phyloP scores from a whole-genome alignment of 192 early-diverging fungal species.

The Glomus cerebriforme region DNA sequence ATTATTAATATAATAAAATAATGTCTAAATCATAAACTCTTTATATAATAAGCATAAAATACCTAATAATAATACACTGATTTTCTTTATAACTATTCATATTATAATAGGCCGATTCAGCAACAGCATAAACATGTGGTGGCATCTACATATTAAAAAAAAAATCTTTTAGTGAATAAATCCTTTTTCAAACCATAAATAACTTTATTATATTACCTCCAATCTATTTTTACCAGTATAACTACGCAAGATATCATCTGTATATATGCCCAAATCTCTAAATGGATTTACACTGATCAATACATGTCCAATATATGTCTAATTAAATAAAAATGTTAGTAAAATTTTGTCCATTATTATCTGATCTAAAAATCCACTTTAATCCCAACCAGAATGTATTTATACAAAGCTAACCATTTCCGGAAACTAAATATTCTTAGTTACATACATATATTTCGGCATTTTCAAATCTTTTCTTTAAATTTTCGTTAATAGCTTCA shows the following conservation, averaged over 20 bases:
- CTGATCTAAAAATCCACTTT: not conserved
- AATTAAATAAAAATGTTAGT: constrained; percentile 13
- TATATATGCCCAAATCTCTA: constrained; percentile 94
- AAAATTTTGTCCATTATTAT: not conserved
- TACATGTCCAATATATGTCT: constrained; percentile 95
- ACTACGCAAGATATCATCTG: constrained; percentile 80
- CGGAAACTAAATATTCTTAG: not conserved
- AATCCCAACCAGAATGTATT: not conserved
- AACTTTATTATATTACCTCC: constrained; percentile 54
- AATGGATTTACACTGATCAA: constrained; percentile 94
- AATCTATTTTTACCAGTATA: constrained; percentile 86
- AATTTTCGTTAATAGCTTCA: constrained; percentile 92
- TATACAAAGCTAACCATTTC: not conserved
- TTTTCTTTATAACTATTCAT: constrained; percentile 99
- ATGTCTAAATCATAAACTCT: not conserved
- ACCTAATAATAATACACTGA: constrained; percentile 98
- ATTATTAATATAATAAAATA: not conserved
- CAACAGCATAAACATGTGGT: constrained; percentile 98
- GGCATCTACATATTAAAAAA: constrained; percentile 58
- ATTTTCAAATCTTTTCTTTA: constrained; percentile 85
- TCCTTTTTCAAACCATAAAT: not conserved
- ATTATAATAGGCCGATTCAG: constrained; percentile 86
- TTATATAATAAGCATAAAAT: not conserved
- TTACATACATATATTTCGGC: constrained; percentile 85
- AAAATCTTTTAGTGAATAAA: not conserved